Base-by-base conservation (phyloP, 495 filamentous ascomycete species). In the Thermothielavioides terrestris region DNA sequence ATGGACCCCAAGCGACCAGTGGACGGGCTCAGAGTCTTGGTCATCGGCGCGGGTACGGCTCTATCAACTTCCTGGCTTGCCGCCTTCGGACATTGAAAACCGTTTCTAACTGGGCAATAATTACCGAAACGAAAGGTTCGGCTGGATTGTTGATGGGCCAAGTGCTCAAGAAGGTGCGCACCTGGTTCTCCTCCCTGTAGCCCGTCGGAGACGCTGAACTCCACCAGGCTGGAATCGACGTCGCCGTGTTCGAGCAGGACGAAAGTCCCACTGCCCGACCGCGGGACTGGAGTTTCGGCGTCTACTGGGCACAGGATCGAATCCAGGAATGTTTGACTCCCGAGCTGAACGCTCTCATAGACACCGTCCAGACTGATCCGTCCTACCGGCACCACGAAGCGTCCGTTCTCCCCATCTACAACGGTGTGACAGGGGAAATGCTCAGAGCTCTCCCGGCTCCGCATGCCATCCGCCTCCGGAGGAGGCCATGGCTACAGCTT, bases 261-360 rank as follows among this genome's bases (percentile, higher is more conserved):
- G 20, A 48, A 3, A 58, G 45, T 26, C 49, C 67, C 14, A 54
- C 63, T 22, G 39, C 54, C 12, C 64, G 68, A n/a, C 49, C 61
- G 7, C 62, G 73, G 7, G 71, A 78, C 55, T 79, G 75, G 76
- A 71, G 66, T 36, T 69, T 77, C 54, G 68, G 69, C 10, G 57
- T 78, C 11, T 71, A 75, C 52, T 79, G 75, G 74, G 73, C 70
- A 1, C 64, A 65, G 17, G 54, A 57, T 2, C 52, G 62, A 0
- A 60, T 78, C 12, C 53, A 61, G 30, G 55, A 63, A 11, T 64
- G 72, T 20, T 47, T 77, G 1, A 56, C 72, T 0, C 52, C 61
- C 1, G 55, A 68, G 7, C 46, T 67, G 20, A 64, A 52, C 53
- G 38, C 51, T 14, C 58, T 48, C 10, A 55, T 78, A 14, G 58